A percentile compares a stretch with the other conserved stretches of the same genome.
phyloP scores from a whole-genome alignment of 768 basidiomycete genomes.

The Paxillus rubicundulus region DNA sequence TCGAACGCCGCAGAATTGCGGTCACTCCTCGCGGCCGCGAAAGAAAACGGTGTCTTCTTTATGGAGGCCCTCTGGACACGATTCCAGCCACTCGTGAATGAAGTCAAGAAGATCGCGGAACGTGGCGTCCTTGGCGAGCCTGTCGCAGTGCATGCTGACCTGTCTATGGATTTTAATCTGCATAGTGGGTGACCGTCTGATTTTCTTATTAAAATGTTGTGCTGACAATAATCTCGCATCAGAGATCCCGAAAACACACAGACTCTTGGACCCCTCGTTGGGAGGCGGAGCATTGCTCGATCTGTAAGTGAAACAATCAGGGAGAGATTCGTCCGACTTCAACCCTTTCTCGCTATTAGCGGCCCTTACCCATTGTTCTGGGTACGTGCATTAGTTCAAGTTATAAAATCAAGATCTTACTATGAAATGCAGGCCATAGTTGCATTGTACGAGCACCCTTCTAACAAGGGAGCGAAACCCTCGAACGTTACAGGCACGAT shows the following conservation, averaged over 20 bases:
- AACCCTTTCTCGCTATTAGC: slow-evolving; percentile 35
- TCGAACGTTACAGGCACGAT: slow-evolving; percentile 65
- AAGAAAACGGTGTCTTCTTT: slow-evolving; percentile 77
- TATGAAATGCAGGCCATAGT: slow-evolving; percentile 61
- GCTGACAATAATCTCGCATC: not conserved
- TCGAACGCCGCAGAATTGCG: slow-evolving; percentile 71
- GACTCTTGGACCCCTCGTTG: slow-evolving; percentile 75
- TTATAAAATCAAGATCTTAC: slow-evolving; percentile 9
- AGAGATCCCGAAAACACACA: slow-evolving; percentile 68
- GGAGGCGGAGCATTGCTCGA: slow-evolving; percentile 86
- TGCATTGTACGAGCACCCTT: slow-evolving; percentile 73
- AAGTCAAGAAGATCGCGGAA: slow-evolving; percentile 62
- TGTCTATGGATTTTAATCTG: slow-evolving; percentile 68
- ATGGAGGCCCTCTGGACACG: slow-evolving; percentile 94
- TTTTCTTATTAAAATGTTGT: not conserved
- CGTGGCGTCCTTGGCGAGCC: slow-evolving; percentile 65
- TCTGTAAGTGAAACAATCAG: slow-evolving; percentile 49
- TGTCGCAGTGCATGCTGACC: slow-evolving; percentile 68
- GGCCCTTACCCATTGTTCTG: slow-evolving; percentile 83
- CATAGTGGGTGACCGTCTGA: slow-evolving; percentile 42
- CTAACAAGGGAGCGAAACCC: slow-evolving; percentile 60
- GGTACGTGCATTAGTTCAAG: slow-evolving; percentile 39
- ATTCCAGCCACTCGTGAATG: slow-evolving; percentile 67
- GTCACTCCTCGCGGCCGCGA: slow-evolving; percentile 70
- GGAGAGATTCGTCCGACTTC: not conserved